Evolutionary conservation across 768 basidiomycete genomes (phyloP), one percentile per base, ranked within the genome.

Genomic region (Russula griseocarnosa): DNA sequence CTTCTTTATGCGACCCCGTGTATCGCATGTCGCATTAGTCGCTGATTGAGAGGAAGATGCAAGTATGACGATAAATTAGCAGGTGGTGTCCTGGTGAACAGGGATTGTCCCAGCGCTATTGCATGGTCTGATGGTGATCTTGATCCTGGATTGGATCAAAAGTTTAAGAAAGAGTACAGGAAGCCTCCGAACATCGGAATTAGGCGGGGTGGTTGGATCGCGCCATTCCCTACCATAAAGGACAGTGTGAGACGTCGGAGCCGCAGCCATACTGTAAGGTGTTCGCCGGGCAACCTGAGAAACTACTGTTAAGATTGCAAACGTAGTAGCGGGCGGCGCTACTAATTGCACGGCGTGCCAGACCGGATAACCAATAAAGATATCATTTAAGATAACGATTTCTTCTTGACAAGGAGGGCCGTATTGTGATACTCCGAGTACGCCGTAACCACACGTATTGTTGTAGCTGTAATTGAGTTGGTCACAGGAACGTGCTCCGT

Each of bases 21-120:
- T 47, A 64, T n/a, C n/a, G n/a, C n/a, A n/a, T n/a, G n/a, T 60
- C 58, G 58, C 63, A 64, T 54, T 60, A 60, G n/a, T 55, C 34
- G 28, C 36, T 30, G 22, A 24, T 49, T 20, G 30, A 22, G 30
- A 34, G 53, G 28, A 32, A 30, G 46, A 22, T 10, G 22, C 52
- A 49, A 53, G 30, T 54, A 22, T n/a, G 52, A n/a, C n/a, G 44
- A 60, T 14, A 38, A 20, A 22, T 3, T 44, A 60, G 26, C 9
- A 34, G n/a, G 47, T 44, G 8, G 6, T n/a, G 26, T 38, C 28
- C 34, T 59, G 38, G 53, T 16, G 58, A 46, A 55, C 36, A 44
- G 53, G 49, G 10, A 30, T 40, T 44, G 16, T 51, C 22, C 30
- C 53, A 14, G 54, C 40, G 26, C n/a, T 28, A 55, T 59, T 36